Percentiles rank a stretch among this genome's conserved stretches.
Evolutionary conservation across 2,329 filamentous ascomycete genomes (phyloP).

Genomic region (Verticillium dahliae): DNA sequence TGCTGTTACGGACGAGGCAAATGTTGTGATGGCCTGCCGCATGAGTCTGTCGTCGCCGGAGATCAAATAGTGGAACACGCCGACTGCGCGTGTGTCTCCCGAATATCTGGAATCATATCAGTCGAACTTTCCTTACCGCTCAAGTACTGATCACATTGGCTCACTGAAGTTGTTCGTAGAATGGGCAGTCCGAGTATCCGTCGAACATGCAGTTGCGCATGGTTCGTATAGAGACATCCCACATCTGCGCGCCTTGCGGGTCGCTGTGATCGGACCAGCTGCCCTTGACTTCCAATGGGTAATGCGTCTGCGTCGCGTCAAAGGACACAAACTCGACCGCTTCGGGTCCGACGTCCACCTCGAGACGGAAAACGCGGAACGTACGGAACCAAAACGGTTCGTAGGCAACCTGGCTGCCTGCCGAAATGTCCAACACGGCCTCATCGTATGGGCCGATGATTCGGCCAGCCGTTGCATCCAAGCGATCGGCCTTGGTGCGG

Average conservation of each 20-base stretch:
- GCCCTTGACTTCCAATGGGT: background rate
- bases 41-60: background rate
- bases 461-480: slow-evolving; percentile 21
- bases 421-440: slow-evolving; percentile 17
- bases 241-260: background rate
- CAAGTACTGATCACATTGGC: background rate
- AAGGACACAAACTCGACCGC: background rate
- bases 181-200: background rate
- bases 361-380: background rate
- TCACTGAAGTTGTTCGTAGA: background rate
- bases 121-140: background rate
- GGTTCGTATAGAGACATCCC: slow-evolving; percentile 19
- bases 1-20: background rate
- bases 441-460: slow-evolving; percentile 30
- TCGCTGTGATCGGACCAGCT: background rate
- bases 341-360: background rate
- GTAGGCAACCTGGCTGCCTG: background rate
- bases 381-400: background rate
- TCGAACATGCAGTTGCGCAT: slow-evolving; percentile 23
- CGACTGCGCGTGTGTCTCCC: background rate
- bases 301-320: background rate
- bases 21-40: background rate
- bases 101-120: background rate
- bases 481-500: slow-evolving; percentile 26
- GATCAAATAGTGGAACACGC: background rate